A percentile compares a stretch with the other conserved stretches of the same genome.
Evolutionary conservation across 1,284 basidiomycete genomes (phyloP).

Genomic region (Meira nashicola): DNA sequence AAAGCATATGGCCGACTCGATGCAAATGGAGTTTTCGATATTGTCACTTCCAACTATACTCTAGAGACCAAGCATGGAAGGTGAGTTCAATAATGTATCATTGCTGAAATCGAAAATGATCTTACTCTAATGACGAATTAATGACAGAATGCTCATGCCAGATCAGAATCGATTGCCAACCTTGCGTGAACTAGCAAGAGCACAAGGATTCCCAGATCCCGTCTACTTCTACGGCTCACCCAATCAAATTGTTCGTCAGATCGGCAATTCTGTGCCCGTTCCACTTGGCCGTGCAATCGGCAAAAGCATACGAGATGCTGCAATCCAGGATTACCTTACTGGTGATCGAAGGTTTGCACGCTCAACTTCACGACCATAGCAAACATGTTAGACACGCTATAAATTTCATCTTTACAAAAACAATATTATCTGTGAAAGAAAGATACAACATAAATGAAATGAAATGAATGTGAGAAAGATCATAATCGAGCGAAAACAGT

Average conservation of each 20-base stretch:
- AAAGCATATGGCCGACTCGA: not conserved
- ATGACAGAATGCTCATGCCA: constrained; percentile 2
- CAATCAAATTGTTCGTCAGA: constrained; percentile 1
- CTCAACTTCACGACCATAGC: too few relatives aligned
- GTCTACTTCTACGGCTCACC: not conserved
- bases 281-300: constrained; percentile 2
- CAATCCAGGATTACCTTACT: not conserved
- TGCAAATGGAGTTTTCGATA: not conserved
- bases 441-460: not conserved
- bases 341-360: not conserved
- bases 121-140: not conserved
- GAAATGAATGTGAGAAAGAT: not conserved
- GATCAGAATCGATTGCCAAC: constrained; percentile 4
- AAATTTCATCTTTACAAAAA: not conserved
- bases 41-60: not conserved
- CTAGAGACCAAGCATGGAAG: not conserved
- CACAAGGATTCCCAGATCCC: constrained; percentile 9
- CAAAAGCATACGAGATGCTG: not conserved
- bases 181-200: constrained; percentile 1
- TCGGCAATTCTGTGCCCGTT: constrained; percentile 7
- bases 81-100: not conserved
- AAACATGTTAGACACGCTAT: too few relatives aligned
- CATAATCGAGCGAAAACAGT: not conserved
- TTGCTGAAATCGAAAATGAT: not conserved
- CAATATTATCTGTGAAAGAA: not conserved